Evolutionary conservation across 148 eudicot species (phyloP).

Genomic region (Camellia lanceoleosa): DNA sequence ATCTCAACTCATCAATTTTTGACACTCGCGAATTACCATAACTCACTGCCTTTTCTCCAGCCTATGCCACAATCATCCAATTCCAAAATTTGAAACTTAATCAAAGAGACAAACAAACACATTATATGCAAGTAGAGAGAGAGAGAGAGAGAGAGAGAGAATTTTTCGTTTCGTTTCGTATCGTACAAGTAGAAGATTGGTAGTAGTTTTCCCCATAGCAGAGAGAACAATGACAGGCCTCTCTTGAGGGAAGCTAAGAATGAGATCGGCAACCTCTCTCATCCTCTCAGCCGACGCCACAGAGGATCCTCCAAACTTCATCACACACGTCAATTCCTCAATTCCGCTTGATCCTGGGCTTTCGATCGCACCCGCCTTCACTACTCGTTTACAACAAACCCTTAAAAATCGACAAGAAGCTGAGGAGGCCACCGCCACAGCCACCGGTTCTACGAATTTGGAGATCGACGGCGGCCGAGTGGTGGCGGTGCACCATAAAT

Average conservation of each 20-base stretch:
- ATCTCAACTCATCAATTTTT: slow-evolving; percentile 35
- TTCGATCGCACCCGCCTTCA: slow-evolving; percentile 2
- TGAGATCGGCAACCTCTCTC: slow-evolving; percentile 45
- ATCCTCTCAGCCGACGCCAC: slow-evolving; percentile 45
- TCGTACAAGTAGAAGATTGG: slow-evolving; percentile 41
- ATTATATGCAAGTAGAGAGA: neutral
- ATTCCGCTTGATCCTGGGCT: slow-evolving; percentile 7
- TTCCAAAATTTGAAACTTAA: neutral
- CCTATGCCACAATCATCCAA: slow-evolving; percentile 26
- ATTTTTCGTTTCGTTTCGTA: neutral
- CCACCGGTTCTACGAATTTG: neutral
- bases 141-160: no score
- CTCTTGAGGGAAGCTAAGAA: slow-evolving; percentile 47
- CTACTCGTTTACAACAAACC: slow-evolving; percentile 7
- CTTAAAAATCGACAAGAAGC: neutral
- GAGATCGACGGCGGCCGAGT: neutral
- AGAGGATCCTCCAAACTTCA: slow-evolving; percentile 65
- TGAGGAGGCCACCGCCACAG: neutral
- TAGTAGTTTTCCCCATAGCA: slow-evolving; percentile 64
- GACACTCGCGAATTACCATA: slow-evolving; percentile 43
- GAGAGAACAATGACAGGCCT: slow-evolving; percentile 54
- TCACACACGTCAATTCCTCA: slow-evolving; percentile 31
- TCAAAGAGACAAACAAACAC: slow-evolving; percentile 6
- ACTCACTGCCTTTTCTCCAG: slow-evolving; percentile 56
- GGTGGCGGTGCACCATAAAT: neutral